A percentile compares a stretch with the other conserved stretches of the same genome.
Conservation (phyloP, 2,329 filamentous ascomycete species). For the Hymenoscyphus scutula region DNA sequence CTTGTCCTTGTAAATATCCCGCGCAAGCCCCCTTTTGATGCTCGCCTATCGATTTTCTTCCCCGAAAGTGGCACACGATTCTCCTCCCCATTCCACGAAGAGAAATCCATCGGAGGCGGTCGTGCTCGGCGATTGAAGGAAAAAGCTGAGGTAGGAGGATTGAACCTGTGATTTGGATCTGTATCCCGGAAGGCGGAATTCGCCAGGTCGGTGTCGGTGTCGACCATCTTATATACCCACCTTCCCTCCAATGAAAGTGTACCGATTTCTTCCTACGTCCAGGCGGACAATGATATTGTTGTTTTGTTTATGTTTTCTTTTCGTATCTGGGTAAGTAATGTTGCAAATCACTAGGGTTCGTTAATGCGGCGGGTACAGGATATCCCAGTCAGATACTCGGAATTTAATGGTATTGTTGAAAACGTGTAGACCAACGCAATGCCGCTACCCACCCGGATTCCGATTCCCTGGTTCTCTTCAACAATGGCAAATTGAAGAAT, state of each 20-base stretch:
- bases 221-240: constrained; percentile 7
- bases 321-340: not conserved
- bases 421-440: not conserved
- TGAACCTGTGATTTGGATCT: constrained; percentile 17
- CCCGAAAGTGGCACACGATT: constrained; percentile 24
- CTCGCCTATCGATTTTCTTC: constrained; percentile 26
- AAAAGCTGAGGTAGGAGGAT: constrained; percentile 20
- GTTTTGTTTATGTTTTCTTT: constrained; percentile 5
- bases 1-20: constrained; percentile 34
- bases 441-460: not conserved
- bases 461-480: not conserved
- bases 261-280: not conserved
- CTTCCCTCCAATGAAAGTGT: not conserved
- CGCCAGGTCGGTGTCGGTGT: not conserved
- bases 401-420: not conserved
- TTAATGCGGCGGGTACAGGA: not conserved
- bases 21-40: constrained; percentile 33
- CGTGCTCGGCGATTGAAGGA: constrained; percentile 25
- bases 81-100: constrained; percentile 13
- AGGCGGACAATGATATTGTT: not conserved
- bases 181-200: constrained; percentile 10
- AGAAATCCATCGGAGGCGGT: constrained; percentile 28
- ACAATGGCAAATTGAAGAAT: not conserved
- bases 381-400: not conserved
- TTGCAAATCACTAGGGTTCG: not conserved